Evolutionary conservation across 306 rosid genomes (phyloP).

Genomic region (Sophora flavescens): DNA sequence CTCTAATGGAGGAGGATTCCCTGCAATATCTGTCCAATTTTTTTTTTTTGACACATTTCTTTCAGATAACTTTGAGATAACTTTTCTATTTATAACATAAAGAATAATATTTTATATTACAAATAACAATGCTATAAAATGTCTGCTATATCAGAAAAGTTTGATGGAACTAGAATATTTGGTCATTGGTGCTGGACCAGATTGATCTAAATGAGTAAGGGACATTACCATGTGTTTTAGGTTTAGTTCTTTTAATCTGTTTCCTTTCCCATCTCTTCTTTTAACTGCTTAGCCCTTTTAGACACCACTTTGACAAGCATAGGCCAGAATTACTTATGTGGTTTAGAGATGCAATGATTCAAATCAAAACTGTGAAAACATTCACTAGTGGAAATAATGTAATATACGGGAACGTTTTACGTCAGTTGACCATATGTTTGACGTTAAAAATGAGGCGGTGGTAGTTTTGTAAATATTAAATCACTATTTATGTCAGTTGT

Average conservation of each 20-base stretch:
- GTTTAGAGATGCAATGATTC: not conserved
- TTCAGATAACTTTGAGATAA: too few relatives aligned
- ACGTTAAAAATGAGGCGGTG: too few relatives aligned
- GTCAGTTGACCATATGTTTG: too few relatives aligned
- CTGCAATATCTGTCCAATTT: too few relatives aligned
- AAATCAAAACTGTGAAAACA: not conserved
- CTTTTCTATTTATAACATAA: too few relatives aligned
- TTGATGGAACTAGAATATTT: slow-evolving; percentile 37
- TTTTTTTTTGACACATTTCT: too few relatives aligned
- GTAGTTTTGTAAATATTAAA: too few relatives aligned
- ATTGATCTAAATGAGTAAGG: slow-evolving; percentile 13
- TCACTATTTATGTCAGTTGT: too few relatives aligned
- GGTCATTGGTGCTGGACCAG: slow-evolving; percentile 22
- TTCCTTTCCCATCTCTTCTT: not conserved
- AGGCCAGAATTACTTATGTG: not conserved
- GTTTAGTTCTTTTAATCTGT: slow-evolving; percentile 14
- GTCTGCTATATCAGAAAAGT: slow-evolving; percentile 5
- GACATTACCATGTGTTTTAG: not conserved
- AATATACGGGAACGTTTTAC: too few relatives aligned
- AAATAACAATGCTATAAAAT: not conserved
- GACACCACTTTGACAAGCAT: slow-evolving; percentile 14
- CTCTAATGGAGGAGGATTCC: slow-evolving; percentile 25
- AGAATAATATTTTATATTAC: too few relatives aligned
- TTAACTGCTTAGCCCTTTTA: not conserved
- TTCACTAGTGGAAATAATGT: too few relatives aligned